phyloP scores from a whole-genome alignment of 371 early-diverging fungal genomes.

The Lichtheimia corymbifera region DNA sequence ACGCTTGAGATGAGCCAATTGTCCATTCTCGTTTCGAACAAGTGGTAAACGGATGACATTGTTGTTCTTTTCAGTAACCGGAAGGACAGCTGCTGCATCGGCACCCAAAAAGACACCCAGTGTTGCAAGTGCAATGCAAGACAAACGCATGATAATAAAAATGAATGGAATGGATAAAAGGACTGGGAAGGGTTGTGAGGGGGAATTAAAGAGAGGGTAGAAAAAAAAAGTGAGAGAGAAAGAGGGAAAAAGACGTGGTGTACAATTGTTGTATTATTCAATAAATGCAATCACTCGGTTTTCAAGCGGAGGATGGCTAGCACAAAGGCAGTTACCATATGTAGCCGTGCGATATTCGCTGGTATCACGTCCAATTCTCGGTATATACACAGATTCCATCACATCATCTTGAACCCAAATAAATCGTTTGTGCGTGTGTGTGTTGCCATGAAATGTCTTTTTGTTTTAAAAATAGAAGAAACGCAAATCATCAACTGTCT shows the following conservation, averaged over 20 bases:
- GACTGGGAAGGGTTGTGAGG: not conserved
- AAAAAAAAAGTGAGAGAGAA: not conserved
- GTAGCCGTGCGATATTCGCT: not conserved
- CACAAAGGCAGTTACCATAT: slow-evolving; percentile 3
- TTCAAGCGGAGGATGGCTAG: slow-evolving; percentile 1
- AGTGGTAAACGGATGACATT: slow-evolving; percentile 15
- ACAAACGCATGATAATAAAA: slow-evolving; percentile 6
- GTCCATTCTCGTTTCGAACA: slow-evolving; percentile 17
- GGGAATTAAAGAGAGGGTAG: not conserved
- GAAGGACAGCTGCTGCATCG: slow-evolving; percentile 4
- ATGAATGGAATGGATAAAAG: not conserved
- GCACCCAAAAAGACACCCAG: slow-evolving; percentile 7
- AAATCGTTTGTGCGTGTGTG: no score
- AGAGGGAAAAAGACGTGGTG: not conserved
- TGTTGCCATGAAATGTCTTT: no score
- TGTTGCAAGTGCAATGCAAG: slow-evolving; percentile 5
- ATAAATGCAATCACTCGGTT: not conserved
- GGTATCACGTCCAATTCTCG: no score
- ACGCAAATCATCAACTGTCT: not conserved
- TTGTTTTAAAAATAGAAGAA: no score
- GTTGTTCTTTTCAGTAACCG: not conserved
- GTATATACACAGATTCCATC: no score
- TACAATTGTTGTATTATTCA: not conserved
- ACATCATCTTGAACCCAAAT: no score
- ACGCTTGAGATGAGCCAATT: slow-evolving; percentile 14